Evolutionary conservation across 2,329 filamentous ascomycete species (phyloP), one percentile per base, ranked within the genome.

Genomic region (Ophioceras dolichostomum): DNA sequence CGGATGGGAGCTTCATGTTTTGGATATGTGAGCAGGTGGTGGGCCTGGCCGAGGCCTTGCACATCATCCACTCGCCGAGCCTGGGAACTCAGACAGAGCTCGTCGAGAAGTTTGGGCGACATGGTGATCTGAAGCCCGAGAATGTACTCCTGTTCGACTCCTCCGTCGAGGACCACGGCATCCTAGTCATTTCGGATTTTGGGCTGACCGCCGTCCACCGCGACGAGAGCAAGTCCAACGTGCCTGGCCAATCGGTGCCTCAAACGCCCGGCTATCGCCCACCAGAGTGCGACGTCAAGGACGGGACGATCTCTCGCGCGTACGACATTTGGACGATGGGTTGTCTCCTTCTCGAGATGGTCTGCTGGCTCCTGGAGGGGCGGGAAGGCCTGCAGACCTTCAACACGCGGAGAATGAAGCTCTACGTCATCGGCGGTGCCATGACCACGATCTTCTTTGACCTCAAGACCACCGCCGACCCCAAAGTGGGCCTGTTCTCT

Each of bases 251-350:
- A 10, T 10, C n/a, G 16, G 10, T 36, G 8, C 12, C 21, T 5
- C 16, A 20, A 9, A 38, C 41, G 10, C 31, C 33, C 10, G 24
- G 10, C 18, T 41, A 45, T 21, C 32, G 36, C 14, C 27, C 43
- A n/a, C 41, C 44, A 1, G 44, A 46, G 32, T 39, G 34, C 22
- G 45, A 47, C 20, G 16, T 41, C 16, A 19, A 34, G 4, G 34
- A 14, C 14, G 34, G 34, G 9, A 36, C n/a, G 17, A 36, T 36
- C 26, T 13, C 26, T 5, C 27, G 36, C 4, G 30, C 37, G 12
- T 49, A 40, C 26, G 47, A 50, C 16, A 44, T 49, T 5, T 50
- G 47, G 47, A 42, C 43, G 1, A 33, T 50, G n/a, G 48, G 45
- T 4, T 48, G 45, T 12, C 32, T 49, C 5, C 47, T 42, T 29